Conservation (phyloP, 2,329 filamentous ascomycete species). For the Aspergillus sojae region DNA sequence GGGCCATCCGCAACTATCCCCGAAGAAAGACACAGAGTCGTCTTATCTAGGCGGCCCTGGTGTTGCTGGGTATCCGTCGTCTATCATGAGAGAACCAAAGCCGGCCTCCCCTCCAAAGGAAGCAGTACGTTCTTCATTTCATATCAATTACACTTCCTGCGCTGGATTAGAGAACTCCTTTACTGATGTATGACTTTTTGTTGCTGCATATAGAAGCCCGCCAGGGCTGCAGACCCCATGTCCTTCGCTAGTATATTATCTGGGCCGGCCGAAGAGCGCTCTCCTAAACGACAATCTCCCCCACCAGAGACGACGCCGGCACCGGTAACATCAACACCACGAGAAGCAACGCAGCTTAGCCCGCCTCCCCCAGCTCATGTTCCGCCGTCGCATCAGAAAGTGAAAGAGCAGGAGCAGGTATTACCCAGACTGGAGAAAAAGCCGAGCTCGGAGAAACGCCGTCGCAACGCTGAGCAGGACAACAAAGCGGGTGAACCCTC, state of each 20-base stretch:
- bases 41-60: slow-evolving; percentile 35
- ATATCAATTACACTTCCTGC: not conserved
- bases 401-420: slow-evolving; percentile 29
- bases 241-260: slow-evolving; percentile 94
- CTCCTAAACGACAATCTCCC: slow-evolving; percentile 53
- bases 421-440: slow-evolving; percentile 35
- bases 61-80: slow-evolving; percentile 31
- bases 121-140: slow-evolving; percentile 40
- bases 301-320: slow-evolving; percentile 34
- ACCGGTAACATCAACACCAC: slow-evolving; percentile 21
- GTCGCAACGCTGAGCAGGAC: slow-evolving; percentile 26
- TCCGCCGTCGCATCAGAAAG: slow-evolving; percentile 20
- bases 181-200: not conserved
- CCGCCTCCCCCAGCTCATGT: slow-evolving; percentile 26
- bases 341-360: slow-evolving; percentile 9
- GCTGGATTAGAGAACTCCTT: not conserved
- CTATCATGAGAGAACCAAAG: slow-evolving; percentile 35
- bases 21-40: slow-evolving; percentile 41
- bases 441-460: slow-evolving; percentile 29
- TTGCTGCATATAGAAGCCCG: slow-evolving; percentile 60
- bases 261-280: slow-evolving; percentile 66
- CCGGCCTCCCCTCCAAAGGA: slow-evolving; percentile 44
- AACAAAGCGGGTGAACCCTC: slow-evolving; percentile 22
- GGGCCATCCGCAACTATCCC: slow-evolving; percentile 45
- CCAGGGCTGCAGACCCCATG: slow-evolving; percentile 83